Percentiles rank a stretch among this genome's conserved stretches.
Conservation (phyloP, 805 yeast genomes). For the Nakazawaea laoshanensis region DNA sequence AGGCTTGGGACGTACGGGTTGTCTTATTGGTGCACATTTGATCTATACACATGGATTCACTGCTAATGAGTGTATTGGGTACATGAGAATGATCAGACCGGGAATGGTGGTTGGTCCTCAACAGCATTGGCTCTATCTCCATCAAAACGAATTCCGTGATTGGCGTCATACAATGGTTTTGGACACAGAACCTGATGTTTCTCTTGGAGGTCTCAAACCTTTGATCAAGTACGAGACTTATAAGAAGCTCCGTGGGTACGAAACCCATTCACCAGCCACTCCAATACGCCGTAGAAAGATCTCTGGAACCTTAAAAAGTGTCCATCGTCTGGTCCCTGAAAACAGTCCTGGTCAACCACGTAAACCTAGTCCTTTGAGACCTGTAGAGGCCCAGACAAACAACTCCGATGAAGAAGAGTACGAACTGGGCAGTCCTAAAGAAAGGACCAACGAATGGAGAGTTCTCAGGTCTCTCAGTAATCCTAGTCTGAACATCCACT, state of each 20-base stretch:
- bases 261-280: slow-evolving; percentile 51
- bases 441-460: slow-evolving; percentile 25
- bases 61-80: slow-evolving; percentile 93
- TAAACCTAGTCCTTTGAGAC: slow-evolving; percentile 37
- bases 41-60: slow-evolving; percentile 96
- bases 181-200: slow-evolving; percentile 55
- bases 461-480: slow-evolving; percentile 25
- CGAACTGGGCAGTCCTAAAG: slow-evolving; percentile 13
- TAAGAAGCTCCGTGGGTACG: slow-evolving; percentile 35
- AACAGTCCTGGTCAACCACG: slow-evolving; percentile 98
- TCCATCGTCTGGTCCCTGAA: slow-evolving; percentile 75
- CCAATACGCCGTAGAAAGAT: slow-evolving; percentile 67
- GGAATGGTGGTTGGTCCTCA: slow-evolving; percentile 99
- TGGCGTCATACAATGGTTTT: slow-evolving; percentile 91
- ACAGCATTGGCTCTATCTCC: slow-evolving; percentile 96
- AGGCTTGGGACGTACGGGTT: slow-evolving; percentile 96
- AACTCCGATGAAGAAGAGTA: slow-evolving; percentile 27
- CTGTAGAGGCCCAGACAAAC: slow-evolving; percentile 20
- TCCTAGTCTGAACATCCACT: slow-evolving; percentile 22
- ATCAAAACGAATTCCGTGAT: slow-evolving; percentile 91
- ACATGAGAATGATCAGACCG: slow-evolving; percentile 92
- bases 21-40: slow-evolving; percentile 93
- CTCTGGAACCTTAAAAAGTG: slow-evolving; percentile 61
- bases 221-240: slow-evolving; percentile 55
- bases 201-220: slow-evolving; percentile 61